These are phyloP conservation scores for Angophora floribunda DNA, from an alignment of 345 rosid genomes.

Conservation along the genomic window DNA sequence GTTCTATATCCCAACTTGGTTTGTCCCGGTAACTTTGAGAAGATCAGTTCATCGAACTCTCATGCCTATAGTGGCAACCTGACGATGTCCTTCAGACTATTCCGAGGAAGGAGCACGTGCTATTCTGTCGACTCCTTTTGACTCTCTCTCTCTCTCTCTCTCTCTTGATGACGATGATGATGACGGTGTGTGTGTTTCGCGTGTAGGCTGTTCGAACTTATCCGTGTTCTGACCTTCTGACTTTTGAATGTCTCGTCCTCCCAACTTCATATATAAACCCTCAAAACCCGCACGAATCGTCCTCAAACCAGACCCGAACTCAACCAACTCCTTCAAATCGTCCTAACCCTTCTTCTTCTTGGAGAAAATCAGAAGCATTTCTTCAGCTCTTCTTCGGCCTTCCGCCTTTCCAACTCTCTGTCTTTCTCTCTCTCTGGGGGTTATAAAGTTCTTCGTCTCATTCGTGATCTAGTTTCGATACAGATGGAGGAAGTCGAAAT, in stretches of 20 bases:
- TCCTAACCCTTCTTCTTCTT: not conserved
- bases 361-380: not conserved
- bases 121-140: not conserved
- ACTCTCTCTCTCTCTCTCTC: not conserved
- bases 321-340: not conserved
- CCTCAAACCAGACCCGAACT: not conserved
- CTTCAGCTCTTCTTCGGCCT: not conserved
- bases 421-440: not conserved
- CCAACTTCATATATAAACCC: not conserved
- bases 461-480: not conserved
- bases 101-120: not conserved
- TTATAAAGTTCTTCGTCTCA: not conserved
- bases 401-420: not conserved
- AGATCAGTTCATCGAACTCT: not conserved
- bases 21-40: not conserved
- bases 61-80: not conserved
- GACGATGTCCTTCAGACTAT: not conserved
- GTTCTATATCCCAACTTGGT: not conserved
- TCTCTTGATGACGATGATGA: no score
- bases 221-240: not conserved
- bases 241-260: not conserved
- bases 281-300: not conserved
- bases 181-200: not conserved
- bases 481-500: conserved; percentile 8
- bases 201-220: not conserved